Evolutionary conservation across 306 rosid species (phyloP), one percentile per base, ranked within the genome.

Genomic region (Dicorynia guianensis): DNA sequence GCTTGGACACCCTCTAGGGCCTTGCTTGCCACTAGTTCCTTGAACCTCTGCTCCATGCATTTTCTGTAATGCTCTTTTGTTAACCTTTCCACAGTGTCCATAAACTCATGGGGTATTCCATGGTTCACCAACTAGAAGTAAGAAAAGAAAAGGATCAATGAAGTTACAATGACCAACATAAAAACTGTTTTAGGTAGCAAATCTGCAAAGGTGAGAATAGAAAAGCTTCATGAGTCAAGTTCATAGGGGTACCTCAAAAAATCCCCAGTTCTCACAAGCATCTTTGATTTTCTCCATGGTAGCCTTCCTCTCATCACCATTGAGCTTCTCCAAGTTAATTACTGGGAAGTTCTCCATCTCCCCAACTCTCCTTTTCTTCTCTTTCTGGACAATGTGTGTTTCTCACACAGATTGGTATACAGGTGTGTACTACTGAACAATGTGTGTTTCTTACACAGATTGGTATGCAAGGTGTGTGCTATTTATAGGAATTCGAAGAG

Each of bases 41-140:
- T 86, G 88, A 90, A 90, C 78, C 89, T 83, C 36, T 90, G 81
- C 79, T 90, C 96, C 96, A 90, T 77, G 54, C 87, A 83, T 67
- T 79, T 85, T 67, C 47, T 81, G 78, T 90, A 90, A 78, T 90
- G 96, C 46, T 81, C 87, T 39, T 90, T 90, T 6, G 93, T 83
- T 76, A 90, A 36, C 84, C 58, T 88, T 75, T 91, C 93, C 74
- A 88, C 84, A 1, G 38, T 83, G 77, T 91, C 96, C 81, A 91
- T 7, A 10, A 88, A 42, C 53, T 90, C 93, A 20, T 8, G 44
- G 19, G 83, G 69, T 61, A 88, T 78, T 19, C 93, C 87, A 72
- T 88, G 96, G 48, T 82, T 88, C 86, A 85, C 64, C 57, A 91
- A 67, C 96, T 91, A 30, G 71, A 72, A 53, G 5, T 35, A 7